Base-by-base conservation (phyloP, 805 yeast genomes). In the Hanseniaspora occidentalis region DNA sequence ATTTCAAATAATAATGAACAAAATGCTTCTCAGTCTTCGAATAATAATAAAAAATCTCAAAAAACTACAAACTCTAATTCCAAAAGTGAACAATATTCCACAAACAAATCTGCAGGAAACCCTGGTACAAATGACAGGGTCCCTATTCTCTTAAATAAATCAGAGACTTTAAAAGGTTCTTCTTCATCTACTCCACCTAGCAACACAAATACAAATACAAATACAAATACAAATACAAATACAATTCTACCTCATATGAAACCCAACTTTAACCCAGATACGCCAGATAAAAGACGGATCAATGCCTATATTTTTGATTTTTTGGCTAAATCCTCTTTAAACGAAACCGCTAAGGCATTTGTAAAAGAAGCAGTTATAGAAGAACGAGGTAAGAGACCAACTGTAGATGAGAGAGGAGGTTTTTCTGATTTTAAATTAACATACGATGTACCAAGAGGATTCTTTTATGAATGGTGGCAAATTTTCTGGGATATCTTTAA, bases 401-500 rank as follows among this genome's bases (percentile, higher is more conserved):
- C n/a, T n/a, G n/a, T n/a, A n/a, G n/a, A n/a, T n/a, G n/a, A n/a
- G n/a, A n/a, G n/a, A n/a, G n/a, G n/a, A n/a, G n/a, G n/a, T n/a
- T n/a, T n/a, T n/a, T n/a, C n/a, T n/a, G n/a, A n/a, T n/a, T 57
- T 39, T 57, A 56, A 47, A 43, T 56, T 56, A 49, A 65, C 43
- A 47, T 58, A 52, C 70, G 92, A 85, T 53, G 80, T 94, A 2
- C 92, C 94, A 1, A 84, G 79, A 50, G 92, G 95, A 6, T 86
- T 84, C 52, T 62, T 86, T 19, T 79, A 75, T 52, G 96, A 88
- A 57, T 86, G 96, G 96, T 86, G 96, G 96, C 85, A 77, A 65
- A 77, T 88, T 14, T 88, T 86, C 56, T 88, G 96, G 96, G 96
- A 86, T 56, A 78, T 85, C 22, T 84, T 80, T 60, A 82, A 82